Base-by-base conservation (phyloP, 192 early-diverging fungal genomes). In the Entomortierella chlamydospora region DNA sequence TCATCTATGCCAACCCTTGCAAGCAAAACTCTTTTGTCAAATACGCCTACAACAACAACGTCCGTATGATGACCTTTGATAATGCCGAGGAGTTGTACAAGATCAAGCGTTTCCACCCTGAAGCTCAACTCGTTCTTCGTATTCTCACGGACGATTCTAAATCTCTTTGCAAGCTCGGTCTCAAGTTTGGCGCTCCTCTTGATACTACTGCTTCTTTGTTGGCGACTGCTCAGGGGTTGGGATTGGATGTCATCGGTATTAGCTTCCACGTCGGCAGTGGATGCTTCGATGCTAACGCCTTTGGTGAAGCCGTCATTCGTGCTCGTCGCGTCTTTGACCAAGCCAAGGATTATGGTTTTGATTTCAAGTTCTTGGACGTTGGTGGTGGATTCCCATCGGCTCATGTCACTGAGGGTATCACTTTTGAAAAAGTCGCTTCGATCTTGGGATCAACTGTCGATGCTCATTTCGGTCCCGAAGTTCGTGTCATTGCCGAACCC, bases 1-100 rank as follows among this genome's bases (percentile, higher is more conserved):
- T 99, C 80, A 97, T 99, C 64, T 99, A 97, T 62, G 97, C 98
- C 60, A 97, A 99, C 85, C 98, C 98, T n/a, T 99, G 98, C 90
- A 99, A 99, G 87, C 96, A 96, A 66, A 88, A 91, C 55, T 96
- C 96, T 7, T 97, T 97, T 83, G 89, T 99, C 78, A 93, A 94
- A 51, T 97, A 89, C 67, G 96, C 97, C 2, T 81, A 83, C 26
- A 81, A 82, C 28, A 86, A 90, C 55, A 90, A 92, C 62, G 95
- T 99, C 30, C 78, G 79, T 56, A 91, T 95, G 90, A 96, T 99
- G 95, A 99, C 98, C 22, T 99, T 99, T 87, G 98, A 99, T 85
- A 99, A 99, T 86, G 91, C 91, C 8, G 98, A 99, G 84, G 98
- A 99, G 82, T 91, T 99, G 4, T 84, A 88, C 87, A 99, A 99